Base-by-base conservation (phyloP, 2,329 filamentous ascomycete genomes). In the Amesomyces nigricolor region DNA sequence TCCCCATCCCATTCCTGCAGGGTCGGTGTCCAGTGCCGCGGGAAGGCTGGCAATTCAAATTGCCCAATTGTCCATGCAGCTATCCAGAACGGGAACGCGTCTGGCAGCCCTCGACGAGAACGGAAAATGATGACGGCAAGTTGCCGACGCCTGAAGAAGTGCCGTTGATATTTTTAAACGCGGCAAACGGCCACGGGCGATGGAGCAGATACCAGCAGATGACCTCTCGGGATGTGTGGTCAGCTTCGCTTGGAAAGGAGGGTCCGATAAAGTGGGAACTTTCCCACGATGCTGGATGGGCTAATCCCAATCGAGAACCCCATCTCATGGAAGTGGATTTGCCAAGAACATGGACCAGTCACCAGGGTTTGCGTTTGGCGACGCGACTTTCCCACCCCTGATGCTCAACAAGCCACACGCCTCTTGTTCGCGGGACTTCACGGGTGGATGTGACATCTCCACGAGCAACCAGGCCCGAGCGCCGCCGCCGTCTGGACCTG, bases 271-370 rank as follows among this genome's bases (percentile, higher is more conserved):
- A 44, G 42, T 44, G 17, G 16, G 38, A 37, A 42, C 2, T 17
- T 26, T 38, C 54, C 59, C 59, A 58, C 51, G 51, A 58, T 45
- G 37, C 47, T 54, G 56, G 56, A 39, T 39, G 9, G 47, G 39
- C 53, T 58, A 55, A 40, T 47, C 59, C 61, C 47, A 54, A 61
- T 64, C 59, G 51, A 57, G 59, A 22, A 54, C 37, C 58, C 17
- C 22, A 51, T 58, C 48, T 53, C n/a, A 46, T 53, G 47, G 37
- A 49, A 40, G 49, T 47, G 40, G 58, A 35, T 32, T 16, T 39
- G 56, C 56, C 62, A 62, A 64, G 56, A 43, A 40, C 22, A 26
- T 35, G 50, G 59, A 58, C 57, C 59, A 44, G 58, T 47, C 51
- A 51, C 57, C 51, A 61, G 30, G 43, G 42, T 13, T 47, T 35